Percentiles rank a stretch among this genome's conserved stretches.
Evolutionary conservation across 176 grass and related monocot genomes (phyloP).

Genomic region (Hordeum vulgare): DNA sequence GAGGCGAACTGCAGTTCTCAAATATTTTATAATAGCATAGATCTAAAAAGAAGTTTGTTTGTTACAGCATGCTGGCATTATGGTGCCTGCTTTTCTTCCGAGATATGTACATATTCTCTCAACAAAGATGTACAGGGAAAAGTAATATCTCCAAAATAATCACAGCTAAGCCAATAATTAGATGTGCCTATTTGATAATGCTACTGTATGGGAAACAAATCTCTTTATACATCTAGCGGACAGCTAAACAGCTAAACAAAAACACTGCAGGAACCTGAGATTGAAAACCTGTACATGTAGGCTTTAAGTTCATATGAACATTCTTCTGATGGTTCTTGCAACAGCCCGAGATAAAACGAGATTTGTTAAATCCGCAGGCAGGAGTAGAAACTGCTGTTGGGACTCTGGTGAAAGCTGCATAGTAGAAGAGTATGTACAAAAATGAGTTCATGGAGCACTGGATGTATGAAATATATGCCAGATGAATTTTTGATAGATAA

Average conservation of each 20-base stretch:
- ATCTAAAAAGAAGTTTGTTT: background rate
- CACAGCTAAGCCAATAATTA: background rate
- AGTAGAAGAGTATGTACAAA: slow-evolving; percentile 5
- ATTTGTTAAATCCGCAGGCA: slow-evolving; percentile 71
- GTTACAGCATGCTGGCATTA: background rate
- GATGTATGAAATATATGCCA: background rate
- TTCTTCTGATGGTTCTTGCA: slow-evolving; percentile 75
- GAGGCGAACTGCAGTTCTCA: background rate
- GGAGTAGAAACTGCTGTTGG: slow-evolving; percentile 65
- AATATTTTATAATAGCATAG: background rate
- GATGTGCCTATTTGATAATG: background rate
- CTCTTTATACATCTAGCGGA: background rate
- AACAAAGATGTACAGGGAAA: background rate
- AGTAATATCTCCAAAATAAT: background rate
- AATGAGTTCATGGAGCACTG: slow-evolving; percentile 1
- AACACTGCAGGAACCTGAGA: background rate
- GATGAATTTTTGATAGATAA: background rate
- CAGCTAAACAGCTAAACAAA: background rate
- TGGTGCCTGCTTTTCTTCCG: background rate
- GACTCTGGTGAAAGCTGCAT: slow-evolving; percentile 66
- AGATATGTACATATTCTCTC: slow-evolving; percentile 15
- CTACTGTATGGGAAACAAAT: background rate
- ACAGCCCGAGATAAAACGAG: slow-evolving; percentile 63
- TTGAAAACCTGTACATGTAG: background rate
- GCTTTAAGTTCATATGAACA: slow-evolving; percentile 44